These are phyloP conservation scores for Amanita phalloides DNA, from an alignment of 768 basidiomycete species.

Conservation along the genomic window DNA sequence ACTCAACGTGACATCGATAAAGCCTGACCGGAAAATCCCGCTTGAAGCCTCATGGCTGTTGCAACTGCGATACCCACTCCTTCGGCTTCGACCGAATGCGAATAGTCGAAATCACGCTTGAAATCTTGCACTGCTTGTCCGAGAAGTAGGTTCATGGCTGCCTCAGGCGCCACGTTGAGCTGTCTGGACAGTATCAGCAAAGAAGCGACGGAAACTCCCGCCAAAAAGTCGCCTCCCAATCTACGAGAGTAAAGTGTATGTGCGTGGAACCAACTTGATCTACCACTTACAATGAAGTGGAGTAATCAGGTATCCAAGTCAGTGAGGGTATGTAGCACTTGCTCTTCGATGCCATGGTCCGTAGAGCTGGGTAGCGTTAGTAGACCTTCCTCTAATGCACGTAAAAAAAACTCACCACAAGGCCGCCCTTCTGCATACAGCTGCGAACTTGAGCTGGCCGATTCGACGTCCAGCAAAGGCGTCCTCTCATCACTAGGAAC, in stretches of 20 bases:
- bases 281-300: constrained; percentile 45
- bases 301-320: constrained; percentile 74
- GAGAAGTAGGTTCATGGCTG: constrained; percentile 75
- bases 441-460: constrained; percentile 8
- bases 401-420: constrained; percentile 6
- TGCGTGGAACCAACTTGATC: background rate
- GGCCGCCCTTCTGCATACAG: constrained; percentile 17
- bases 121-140: constrained; percentile 78
- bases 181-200: constrained; percentile 77
- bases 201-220: constrained; percentile 77
- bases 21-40: constrained; percentile 83
- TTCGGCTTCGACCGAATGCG: constrained; percentile 31
- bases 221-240: constrained; percentile 54
- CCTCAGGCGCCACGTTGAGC: constrained; percentile 82
- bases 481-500: constrained; percentile 18
- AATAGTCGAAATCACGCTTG: constrained; percentile 33
- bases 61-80: constrained; percentile 55
- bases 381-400: background rate
- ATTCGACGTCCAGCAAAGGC: constrained; percentile 21
- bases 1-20: constrained; percentile 88
- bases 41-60: constrained; percentile 82
- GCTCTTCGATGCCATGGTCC: constrained; percentile 22
- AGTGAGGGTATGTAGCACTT: constrained; percentile 72
- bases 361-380: background rate
- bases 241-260: constrained; percentile 11